Evolutionary conservation across 805 yeast species (phyloP), one percentile per base, ranked within the genome.

Genomic region (Yamadazyma scolyti): DNA sequence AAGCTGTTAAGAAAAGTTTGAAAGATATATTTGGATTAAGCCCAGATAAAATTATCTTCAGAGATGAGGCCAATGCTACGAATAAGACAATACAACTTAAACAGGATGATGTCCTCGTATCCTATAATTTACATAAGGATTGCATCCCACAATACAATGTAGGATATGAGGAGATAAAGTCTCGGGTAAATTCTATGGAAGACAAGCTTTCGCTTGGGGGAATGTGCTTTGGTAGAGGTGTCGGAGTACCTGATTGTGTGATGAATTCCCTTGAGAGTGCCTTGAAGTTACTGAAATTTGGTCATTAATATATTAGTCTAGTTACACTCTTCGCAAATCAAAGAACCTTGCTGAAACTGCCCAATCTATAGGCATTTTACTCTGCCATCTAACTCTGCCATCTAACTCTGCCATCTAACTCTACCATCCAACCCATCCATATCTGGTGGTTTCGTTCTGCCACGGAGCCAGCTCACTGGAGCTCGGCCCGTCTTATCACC

Each of bases 211-310:
- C 77, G 0, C 47, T 83, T 2, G 88, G 93, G 12, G 97, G 97
- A 0, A 86, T 84, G 78, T 77, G 83, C 42, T 58, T 53, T 40
- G 83, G 87, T 6, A 75, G 71, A 25, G 90, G 95, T 1, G 78
- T 86, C 6, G 96, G 96, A 1, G 89, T 89, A 2, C 95, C 96
- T 1, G 96, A 89, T 56, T 82, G 89, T 41, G 80, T 86, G 1
- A 54, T 74, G 19, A 77, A 79, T 47, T 73, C 82, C 3, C 67
- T 82, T 32, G 71, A 68, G 28, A 74, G 68, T 34, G 93, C 89
- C 10, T 35, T 43, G 20, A 33, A 40, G 10, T 10, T 20, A 13
- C 12, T 12, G 5, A 9, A 24, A 11, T 12, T n/a, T 24, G 7
- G n/a, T 9, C 8, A 24, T 11, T 24, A 24, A 24, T 11, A 22